Evolutionary conservation across 768 basidiomycete species (phyloP).

Genomic region (Boletus rubroflammeus): DNA sequence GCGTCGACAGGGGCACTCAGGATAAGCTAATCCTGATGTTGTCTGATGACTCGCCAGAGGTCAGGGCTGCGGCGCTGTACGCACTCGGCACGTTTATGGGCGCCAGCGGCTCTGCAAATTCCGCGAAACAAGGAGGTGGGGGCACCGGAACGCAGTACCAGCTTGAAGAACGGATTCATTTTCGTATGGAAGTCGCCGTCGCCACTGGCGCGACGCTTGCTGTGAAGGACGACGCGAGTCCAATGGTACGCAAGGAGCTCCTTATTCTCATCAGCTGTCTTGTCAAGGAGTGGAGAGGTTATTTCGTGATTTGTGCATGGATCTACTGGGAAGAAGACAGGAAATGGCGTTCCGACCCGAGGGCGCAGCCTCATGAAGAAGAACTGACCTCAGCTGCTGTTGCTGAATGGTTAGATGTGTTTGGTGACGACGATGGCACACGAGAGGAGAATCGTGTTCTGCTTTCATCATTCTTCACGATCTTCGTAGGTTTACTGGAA

Average conservation of each 20-base stretch:
- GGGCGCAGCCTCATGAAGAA: conserved; percentile 48
- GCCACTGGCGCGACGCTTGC: conserved; percentile 86
- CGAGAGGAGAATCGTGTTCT: conserved; percentile 79
- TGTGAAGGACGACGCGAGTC: conserved; percentile 91
- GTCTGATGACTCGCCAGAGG: conserved; percentile 87
- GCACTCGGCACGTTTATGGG: conserved; percentile 94
- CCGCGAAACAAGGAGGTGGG: conserved; percentile 68
- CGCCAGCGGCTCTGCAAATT: conserved; percentile 73
- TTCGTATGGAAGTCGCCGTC: conserved; percentile 88
- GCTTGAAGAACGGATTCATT: conserved; percentile 73
- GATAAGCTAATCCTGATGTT: conserved; percentile 77
- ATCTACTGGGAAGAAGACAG: conserved; percentile 91
- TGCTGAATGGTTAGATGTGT: conserved; percentile 71
- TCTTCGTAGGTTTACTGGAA: conserved; percentile 84
- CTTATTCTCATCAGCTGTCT: conserved; percentile 88
- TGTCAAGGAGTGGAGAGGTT: conserved; percentile 94
- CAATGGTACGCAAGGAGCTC: conserved; percentile 94
- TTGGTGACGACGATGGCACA: conserved; percentile 59
- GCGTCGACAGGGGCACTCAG: conserved; percentile 75
- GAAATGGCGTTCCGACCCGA: conserved; percentile 47
- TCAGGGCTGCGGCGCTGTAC: conserved; percentile 86
- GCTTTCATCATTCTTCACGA: conserved; percentile 91
- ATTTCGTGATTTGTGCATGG: conserved; percentile 96
- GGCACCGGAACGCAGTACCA: conserved; percentile 80
- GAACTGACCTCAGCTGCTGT: conserved; percentile 71